Evolutionary conservation across 2,329 filamentous ascomycete genomes (phyloP).

Genomic region (Teratosphaeria gauchensis): DNA sequence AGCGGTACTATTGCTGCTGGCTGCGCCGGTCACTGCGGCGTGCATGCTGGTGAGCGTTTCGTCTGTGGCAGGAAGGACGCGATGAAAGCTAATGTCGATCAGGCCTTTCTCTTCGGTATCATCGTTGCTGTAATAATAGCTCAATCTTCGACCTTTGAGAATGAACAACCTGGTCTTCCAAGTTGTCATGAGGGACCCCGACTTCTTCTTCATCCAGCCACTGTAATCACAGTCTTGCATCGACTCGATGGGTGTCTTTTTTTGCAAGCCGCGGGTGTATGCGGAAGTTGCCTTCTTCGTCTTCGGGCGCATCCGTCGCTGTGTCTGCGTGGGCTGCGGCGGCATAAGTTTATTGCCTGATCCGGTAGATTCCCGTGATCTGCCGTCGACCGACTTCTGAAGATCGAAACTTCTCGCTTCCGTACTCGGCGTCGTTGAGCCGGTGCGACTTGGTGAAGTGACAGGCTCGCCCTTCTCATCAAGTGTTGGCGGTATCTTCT

Average conservation of each 20-base stretch:
- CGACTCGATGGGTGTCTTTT: slow-evolving; percentile 71
- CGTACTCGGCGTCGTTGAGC: slow-evolving; percentile 58
- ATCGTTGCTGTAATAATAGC: slow-evolving; percentile 92
- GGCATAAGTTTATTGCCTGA: slow-evolving; percentile 29
- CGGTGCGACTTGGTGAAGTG: slow-evolving; percentile 63
- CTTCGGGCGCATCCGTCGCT: slow-evolving; percentile 19
- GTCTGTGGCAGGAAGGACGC: slow-evolving; percentile 87
- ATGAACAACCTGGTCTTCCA: slow-evolving; percentile 98
- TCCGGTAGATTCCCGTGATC: slow-evolving; percentile 35
- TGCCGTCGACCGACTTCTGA: slow-evolving; percentile 23
- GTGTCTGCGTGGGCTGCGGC: slow-evolving; percentile 14
- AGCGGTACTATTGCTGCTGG: slow-evolving; percentile 46
- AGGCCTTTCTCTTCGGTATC: slow-evolving; percentile 89
- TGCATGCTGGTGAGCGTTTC: slow-evolving; percentile 85
- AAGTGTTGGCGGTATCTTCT: slow-evolving; percentile 10
- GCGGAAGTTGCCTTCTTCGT: slow-evolving; percentile 92
- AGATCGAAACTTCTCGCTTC: slow-evolving; percentile 35
- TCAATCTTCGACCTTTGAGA: slow-evolving; percentile 77
- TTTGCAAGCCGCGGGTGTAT: slow-evolving; percentile 76
- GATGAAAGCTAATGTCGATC: slow-evolving; percentile 95
- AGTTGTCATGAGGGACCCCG: slow-evolving; percentile 87
- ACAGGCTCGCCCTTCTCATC: slow-evolving; percentile 38
- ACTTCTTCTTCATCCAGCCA: slow-evolving; percentile 99
- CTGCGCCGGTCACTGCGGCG: slow-evolving; percentile 83
- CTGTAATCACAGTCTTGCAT: slow-evolving; percentile 83